Evolutionary conservation across 768 basidiomycete genomes (phyloP).

Genomic region (Leucocoprinus birnbaumii): DNA sequence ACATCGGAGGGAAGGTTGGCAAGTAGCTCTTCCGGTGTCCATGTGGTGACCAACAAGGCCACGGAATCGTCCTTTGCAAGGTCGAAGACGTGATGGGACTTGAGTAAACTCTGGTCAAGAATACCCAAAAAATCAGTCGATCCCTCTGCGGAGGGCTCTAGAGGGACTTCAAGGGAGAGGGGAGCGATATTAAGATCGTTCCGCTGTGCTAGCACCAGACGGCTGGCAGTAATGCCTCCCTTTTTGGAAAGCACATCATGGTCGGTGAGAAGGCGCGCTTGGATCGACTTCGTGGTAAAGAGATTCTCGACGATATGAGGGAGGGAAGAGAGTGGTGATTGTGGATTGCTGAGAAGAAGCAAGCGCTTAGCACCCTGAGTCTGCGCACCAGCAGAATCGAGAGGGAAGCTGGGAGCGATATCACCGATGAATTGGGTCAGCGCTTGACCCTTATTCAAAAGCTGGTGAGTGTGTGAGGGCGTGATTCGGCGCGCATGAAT

Average conservation of each 20-base stretch:
- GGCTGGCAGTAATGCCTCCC: constrained; percentile 67
- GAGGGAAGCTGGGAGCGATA: constrained; percentile 22
- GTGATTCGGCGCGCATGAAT: constrained; percentile 59
- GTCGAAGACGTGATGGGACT: constrained; percentile 69
- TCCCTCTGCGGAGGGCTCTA: constrained; percentile 43
- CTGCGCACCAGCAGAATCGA: constrained; percentile 17
- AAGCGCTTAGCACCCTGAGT: constrained; percentile 51
- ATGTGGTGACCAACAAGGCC: constrained; percentile 72
- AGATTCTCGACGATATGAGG: constrained; percentile 56
- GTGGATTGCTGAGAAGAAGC: constrained; percentile 62
- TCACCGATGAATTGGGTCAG: constrained; percentile 41
- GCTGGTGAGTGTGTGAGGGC: constrained; percentile 53
- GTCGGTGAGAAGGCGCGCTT: constrained; percentile 60
- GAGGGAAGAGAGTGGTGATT: constrained; percentile 51
- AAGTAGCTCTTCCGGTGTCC: constrained; percentile 72
- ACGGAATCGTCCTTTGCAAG: constrained; percentile 65
- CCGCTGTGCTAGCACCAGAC: constrained; percentile 59
- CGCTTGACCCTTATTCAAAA: constrained; percentile 37
- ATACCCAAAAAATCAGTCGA: constrained; percentile 71
- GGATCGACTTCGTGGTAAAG: constrained; percentile 50
- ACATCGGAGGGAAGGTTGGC: constrained; percentile 60
- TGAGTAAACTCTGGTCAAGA: constrained; percentile 74
- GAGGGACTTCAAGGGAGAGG: constrained; percentile 52
- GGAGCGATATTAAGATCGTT: constrained; percentile 40
- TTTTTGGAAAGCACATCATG: constrained; percentile 74